These are phyloP conservation scores for Pythium sp. DNA, from an alignment of 352 stramenopile genomes.

Conservation along the genomic window DNA sequence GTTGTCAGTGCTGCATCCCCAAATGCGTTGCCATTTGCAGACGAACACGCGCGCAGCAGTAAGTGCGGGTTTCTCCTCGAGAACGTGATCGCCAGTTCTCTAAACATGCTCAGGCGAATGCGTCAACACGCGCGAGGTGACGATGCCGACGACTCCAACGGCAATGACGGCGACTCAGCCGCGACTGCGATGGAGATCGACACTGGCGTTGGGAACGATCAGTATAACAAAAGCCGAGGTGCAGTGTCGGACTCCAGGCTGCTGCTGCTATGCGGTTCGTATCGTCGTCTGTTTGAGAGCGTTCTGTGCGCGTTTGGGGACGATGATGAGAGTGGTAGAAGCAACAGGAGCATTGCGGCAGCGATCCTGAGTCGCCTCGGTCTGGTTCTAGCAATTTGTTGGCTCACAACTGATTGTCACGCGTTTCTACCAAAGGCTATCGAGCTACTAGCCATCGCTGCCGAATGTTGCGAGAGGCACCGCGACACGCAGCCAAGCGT, in stretches of 20 bases:
- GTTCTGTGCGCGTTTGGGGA: not conserved
- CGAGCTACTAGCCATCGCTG: conserved; percentile 6
- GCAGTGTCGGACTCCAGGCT: not conserved
- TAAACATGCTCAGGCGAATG: not conserved
- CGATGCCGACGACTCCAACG: not conserved
- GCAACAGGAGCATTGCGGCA: not conserved
- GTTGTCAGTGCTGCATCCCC: not conserved
- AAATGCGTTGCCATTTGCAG: not conserved
- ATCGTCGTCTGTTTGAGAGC: not conserved
- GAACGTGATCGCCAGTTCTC: conserved; percentile 2
- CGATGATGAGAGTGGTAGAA: not conserved
- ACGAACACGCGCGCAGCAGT: not conserved
- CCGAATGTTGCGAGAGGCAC: not conserved
- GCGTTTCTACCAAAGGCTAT: not conserved
- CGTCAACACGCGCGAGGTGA: not conserved
- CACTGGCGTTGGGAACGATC: not conserved
- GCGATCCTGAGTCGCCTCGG: conserved; percentile 13
- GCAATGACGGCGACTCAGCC: not conserved
- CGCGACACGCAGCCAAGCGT: not conserved
- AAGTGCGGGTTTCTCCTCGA: conserved; percentile 11
- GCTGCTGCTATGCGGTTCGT: not conserved
- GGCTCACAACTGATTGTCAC: not conserved
- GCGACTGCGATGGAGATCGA: not conserved
- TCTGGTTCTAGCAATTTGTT: conserved; percentile 8
- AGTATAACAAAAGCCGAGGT: not conserved